Evolutionary conservation across 2,329 filamentous ascomycete species (phyloP).

Genomic region (Aspergillus udagawae): DNA sequence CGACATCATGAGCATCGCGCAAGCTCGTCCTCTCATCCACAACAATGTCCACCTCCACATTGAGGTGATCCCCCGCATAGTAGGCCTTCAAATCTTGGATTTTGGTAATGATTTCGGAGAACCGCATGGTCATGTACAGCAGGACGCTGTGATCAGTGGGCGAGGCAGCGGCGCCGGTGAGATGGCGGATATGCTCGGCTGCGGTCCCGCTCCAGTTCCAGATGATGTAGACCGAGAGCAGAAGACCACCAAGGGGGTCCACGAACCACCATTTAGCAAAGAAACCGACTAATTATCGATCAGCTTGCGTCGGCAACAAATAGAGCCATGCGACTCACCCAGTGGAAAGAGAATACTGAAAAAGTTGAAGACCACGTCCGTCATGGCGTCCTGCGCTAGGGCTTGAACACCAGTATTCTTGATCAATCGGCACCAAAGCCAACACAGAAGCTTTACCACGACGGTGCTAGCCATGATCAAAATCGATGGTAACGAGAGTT

Average conservation of each 20-base stretch:
- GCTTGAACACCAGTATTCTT: conserved; percentile 84
- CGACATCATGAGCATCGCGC: conserved; percentile 57
- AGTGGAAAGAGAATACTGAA: conserved; percentile 87
- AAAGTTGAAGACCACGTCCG: conserved; percentile 85
- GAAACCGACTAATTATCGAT: conserved; percentile 25
- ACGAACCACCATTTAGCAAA: conserved; percentile 51
- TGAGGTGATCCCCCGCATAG: conserved; percentile 59
- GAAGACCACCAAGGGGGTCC: conserved; percentile 59
- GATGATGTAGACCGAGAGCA: conserved; percentile 58
- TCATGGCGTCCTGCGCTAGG: conserved; percentile 64
- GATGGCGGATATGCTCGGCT: conserved; percentile 58
- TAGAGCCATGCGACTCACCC: conserved; percentile 21
- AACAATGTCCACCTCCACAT: conserved; percentile 60
- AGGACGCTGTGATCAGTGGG: conserved; percentile 68
- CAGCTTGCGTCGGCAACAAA: background rate
- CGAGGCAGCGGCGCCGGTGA: conserved; percentile 60
- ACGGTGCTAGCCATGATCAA: conserved; percentile 78
- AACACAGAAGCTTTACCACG: conserved; percentile 75
- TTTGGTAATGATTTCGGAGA: conserved; percentile 76
- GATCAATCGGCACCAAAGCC: conserved; percentile 82
- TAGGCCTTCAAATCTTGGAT: conserved; percentile 61
- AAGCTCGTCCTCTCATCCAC: conserved; percentile 55
- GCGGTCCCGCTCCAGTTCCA: conserved; percentile 60
- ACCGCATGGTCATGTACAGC: conserved; percentile 89
- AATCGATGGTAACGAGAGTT: conserved; percentile 68